phyloP scores from a whole-genome alignment of 2,329 filamentous ascomycete species.

The Chrysoporthe cubensis region DNA sequence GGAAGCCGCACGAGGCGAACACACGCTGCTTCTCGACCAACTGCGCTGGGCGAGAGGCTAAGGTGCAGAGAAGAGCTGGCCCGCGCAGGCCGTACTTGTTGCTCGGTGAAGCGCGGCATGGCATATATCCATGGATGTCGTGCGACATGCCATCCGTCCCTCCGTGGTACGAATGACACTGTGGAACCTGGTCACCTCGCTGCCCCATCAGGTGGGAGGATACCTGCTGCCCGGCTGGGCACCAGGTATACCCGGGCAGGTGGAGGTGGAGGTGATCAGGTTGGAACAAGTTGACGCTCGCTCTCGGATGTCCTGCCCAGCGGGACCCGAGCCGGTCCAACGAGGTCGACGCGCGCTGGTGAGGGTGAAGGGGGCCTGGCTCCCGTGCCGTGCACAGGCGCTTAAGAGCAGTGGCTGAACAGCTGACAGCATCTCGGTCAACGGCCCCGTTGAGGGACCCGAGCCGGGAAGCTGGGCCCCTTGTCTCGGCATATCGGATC shows the following conservation, averaged over 20 bases:
- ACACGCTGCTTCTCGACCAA: neutral
- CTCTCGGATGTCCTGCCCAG: neutral
- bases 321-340: neutral
- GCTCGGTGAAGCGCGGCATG: neutral
- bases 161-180: neutral
- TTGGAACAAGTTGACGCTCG: neutral
- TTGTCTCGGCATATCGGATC: neutral
- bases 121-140: neutral
- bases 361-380: neutral
- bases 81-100: neutral
- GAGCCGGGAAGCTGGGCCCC: neutral
- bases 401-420: conserved; percentile 14
- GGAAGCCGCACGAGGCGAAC: neutral
- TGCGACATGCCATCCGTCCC: neutral
- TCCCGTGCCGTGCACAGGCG: conserved; percentile 1
- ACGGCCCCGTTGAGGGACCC: neutral
- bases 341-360: neutral
- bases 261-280: neutral
- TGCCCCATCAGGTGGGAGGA: neutral
- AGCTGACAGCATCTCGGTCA: conserved; percentile 6
- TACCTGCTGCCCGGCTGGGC: neutral
- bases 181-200: neutral
- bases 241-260: neutral
- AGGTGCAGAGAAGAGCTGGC: neutral
- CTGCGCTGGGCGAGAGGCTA: neutral